These are phyloP conservation scores for Tolypocladium ophioglossoides DNA, from an alignment of 2,329 filamentous ascomycete species.

Conservation along the genomic window DNA sequence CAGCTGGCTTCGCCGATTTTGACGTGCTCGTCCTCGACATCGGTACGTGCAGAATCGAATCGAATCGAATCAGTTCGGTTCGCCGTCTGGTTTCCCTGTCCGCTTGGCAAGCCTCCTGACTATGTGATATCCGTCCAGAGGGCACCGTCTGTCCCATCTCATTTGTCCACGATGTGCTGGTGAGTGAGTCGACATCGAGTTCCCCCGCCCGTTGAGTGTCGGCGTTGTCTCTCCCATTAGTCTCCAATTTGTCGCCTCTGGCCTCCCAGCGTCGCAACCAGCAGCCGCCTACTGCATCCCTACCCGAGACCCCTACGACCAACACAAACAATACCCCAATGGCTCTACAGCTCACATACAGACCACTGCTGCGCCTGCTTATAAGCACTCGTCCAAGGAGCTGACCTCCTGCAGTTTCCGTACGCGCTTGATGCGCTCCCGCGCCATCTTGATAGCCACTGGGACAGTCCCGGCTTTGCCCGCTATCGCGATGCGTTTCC, in stretches of 20 bases:
- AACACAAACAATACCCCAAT: neutral
- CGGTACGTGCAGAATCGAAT: conserved; percentile 15
- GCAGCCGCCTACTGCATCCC: conserved; percentile 4
- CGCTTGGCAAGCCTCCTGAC: neutral
- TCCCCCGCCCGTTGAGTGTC: neutral
- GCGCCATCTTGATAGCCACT: conserved; percentile 51
- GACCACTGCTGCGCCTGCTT: neutral
- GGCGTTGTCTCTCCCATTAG: neutral
- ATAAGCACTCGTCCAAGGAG: neutral
- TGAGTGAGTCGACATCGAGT: conserved; percentile 36
- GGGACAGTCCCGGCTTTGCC: conserved; percentile 54
- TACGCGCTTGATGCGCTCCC: conserved; percentile 62
- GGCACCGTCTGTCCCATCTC: conserved; percentile 76
- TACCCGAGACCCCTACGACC: conserved; percentile 3
- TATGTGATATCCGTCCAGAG: conserved; percentile 36
- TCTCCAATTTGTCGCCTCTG: neutral
- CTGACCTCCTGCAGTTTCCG: conserved; percentile 49
- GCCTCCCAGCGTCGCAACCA: neutral
- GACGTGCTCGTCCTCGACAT: conserved; percentile 26
- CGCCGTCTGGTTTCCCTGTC: neutral
- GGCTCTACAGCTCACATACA: neutral
- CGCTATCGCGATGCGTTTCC: conserved; percentile 65
- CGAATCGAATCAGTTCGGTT: neutral
- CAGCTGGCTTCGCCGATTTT: conserved; percentile 16
- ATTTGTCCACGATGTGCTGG: conserved; percentile 74